A percentile compares a stretch with the other conserved stretches of the same genome.
Conservation (phyloP, 164 flowering plant genomes). For the Macadamia integrifolia region DNA sequence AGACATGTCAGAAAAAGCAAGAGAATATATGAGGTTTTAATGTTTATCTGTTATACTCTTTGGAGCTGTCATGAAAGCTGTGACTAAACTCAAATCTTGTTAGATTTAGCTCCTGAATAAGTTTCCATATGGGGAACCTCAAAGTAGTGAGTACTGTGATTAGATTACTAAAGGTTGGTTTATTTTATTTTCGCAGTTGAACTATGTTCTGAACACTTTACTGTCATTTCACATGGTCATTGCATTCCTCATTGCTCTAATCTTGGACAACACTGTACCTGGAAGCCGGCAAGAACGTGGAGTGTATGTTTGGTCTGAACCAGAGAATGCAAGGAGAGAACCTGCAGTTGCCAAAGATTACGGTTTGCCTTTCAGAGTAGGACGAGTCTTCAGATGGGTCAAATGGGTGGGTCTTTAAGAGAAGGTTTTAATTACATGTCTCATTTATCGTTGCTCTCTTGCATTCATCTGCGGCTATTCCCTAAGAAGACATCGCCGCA, state of each 20-base stretch:
- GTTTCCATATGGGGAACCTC: too few species aligned
- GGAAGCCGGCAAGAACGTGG: constrained; percentile 95
- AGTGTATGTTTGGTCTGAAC: constrained; percentile 85
- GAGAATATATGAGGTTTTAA: too few species aligned
- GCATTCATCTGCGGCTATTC: background rate
- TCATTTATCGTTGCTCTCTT: background rate
- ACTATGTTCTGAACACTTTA: constrained; percentile 78
- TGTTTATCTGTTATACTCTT: too few species aligned
- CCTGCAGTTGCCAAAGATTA: constrained; percentile 85
- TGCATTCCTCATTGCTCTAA: constrained; percentile 79
- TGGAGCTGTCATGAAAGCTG: too few species aligned
- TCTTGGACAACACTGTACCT: constrained; percentile 93
- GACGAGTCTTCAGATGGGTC: constrained; percentile 87
- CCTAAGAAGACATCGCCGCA: background rate
- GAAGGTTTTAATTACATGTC: background rate
- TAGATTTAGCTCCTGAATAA: too few species aligned
- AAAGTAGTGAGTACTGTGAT: too few species aligned
- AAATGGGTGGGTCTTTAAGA: constrained; percentile 88
- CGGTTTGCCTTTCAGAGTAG: constrained; percentile 77
- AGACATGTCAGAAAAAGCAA: too few species aligned
- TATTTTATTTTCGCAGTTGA: constrained; percentile 47
- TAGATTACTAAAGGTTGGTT: too few species aligned
- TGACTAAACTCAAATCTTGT: too few species aligned
- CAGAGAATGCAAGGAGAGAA: constrained; percentile 78
- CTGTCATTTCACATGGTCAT: constrained; percentile 89